phyloP scores from a whole-genome alignment of 2,329 filamentous ascomycete genomes.

The Cordyceps militaris region DNA sequence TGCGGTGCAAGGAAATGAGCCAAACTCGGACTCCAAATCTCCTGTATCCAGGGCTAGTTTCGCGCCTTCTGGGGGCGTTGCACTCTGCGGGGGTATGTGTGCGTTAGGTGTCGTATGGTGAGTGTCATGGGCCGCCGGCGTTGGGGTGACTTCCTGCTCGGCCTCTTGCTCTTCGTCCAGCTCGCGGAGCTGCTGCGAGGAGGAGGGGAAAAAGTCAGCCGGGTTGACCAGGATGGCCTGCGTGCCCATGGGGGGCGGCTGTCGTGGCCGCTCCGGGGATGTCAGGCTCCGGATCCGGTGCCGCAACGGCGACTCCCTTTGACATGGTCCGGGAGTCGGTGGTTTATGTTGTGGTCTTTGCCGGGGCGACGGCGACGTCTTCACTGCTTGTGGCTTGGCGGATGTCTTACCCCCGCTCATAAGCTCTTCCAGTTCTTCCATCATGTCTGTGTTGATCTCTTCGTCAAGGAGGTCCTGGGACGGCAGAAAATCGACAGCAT shows the following conservation, averaged over 20 bases:
- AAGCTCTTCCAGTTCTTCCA: conserved; percentile 15
- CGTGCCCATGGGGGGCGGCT: conserved; percentile 35
- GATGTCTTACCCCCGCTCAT: conserved; percentile 1
- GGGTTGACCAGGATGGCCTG: conserved; percentile 46
- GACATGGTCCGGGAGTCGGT: background rate
- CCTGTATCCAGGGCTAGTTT: background rate
- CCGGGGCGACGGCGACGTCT: background rate
- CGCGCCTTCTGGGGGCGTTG: background rate
- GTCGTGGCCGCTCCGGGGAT: conserved; percentile 16
- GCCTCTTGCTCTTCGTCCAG: conserved; percentile 32
- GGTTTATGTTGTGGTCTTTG: background rate
- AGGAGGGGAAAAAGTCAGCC: conserved; percentile 49
- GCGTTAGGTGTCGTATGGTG: background rate
- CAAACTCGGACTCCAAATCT: background rate
- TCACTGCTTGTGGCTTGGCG: background rate
- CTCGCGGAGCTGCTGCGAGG: conserved; percentile 49
- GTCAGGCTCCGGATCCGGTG: background rate
- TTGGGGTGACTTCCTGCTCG: background rate
- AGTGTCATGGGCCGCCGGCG: too few species aligned
- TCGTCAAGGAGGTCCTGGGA: conserved; percentile 17
- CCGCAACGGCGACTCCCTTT: background rate
- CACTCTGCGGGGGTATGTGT: background rate
- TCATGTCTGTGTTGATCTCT: conserved; percentile 20
- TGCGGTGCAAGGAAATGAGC: conserved; percentile 6
- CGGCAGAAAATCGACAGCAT: too few species aligned